A percentile compares a stretch with the other conserved stretches of the same genome.
These are phyloP conservation scores for Mycena venus DNA, from an alignment of 768 basidiomycete genomes.

Conservation along the genomic window DNA sequence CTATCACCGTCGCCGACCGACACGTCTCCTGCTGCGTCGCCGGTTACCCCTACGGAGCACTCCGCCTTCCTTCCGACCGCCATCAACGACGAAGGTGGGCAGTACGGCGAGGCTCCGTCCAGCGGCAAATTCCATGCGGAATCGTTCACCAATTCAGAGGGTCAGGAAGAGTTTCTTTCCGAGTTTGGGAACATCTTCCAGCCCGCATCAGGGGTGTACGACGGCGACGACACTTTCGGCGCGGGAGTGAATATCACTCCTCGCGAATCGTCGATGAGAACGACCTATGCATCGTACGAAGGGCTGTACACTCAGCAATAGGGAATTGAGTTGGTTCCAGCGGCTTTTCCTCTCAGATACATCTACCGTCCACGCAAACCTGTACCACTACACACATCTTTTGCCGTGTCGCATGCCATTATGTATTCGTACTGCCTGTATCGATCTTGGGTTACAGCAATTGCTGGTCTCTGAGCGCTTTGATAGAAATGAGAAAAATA, in stretches of 20 bases:
- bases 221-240: background rate
- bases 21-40: background rate
- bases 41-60: background rate
- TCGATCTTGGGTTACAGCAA: background rate
- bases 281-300: background rate
- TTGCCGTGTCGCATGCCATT: too few species aligned
- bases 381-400: conserved; percentile 3
- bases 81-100: background rate
- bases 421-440: background rate
- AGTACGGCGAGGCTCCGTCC: background rate
- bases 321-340: background rate
- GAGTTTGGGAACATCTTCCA: conserved; percentile 8
- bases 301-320: background rate
- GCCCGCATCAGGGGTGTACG: background rate
- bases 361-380: background rate
- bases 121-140: background rate
- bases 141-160: background rate
- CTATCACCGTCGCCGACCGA: background rate
- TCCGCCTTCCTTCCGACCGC: background rate
- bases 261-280: conserved; percentile 17
- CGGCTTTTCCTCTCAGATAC: too few species aligned
- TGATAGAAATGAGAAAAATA: background rate
- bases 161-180: background rate
- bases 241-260: background rate
- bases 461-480: too few species aligned